Percentiles rank a stretch among this genome's conserved stretches.
Conservation (phyloP, 352 stramenopile species). For the Phytopythium mirpurense region DNA sequence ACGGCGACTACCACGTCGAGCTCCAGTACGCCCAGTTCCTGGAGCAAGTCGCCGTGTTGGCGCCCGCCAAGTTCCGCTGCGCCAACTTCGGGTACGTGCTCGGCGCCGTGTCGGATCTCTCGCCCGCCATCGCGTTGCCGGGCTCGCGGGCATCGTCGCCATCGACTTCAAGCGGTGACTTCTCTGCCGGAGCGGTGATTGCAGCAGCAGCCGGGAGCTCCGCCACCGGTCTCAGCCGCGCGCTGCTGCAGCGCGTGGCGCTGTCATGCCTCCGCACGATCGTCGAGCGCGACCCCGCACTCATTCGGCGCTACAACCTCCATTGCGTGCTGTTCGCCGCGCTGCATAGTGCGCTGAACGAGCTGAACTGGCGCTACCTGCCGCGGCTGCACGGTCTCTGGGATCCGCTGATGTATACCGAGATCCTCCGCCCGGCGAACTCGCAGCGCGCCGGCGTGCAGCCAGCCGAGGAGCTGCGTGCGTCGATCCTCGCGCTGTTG, state of each 20-base stretch:
- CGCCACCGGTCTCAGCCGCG: slow-evolving; percentile 52
- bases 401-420: slow-evolving; percentile 46
- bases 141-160: slow-evolving; percentile 1
- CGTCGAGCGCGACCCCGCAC: slow-evolving; percentile 61
- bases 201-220: not conserved
- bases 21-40: slow-evolving; percentile 40
- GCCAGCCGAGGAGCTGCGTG: slow-evolving; percentile 36
- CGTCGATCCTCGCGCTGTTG: slow-evolving; percentile 57
- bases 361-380: slow-evolving; percentile 53
- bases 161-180: not conserved
- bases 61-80: slow-evolving; percentile 48
- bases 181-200: not conserved
- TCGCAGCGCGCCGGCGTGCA: slow-evolving; percentile 17
- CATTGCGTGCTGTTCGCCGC: slow-evolving; percentile 74
- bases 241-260: slow-evolving; percentile 61
- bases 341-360: slow-evolving; percentile 65
- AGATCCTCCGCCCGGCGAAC: slow-evolving; percentile 6
- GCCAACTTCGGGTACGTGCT: slow-evolving; percentile 47
- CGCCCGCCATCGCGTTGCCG: slow-evolving; percentile 8
- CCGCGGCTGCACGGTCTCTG: slow-evolving; percentile 66
- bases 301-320: slow-evolving; percentile 56
- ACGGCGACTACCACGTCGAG: slow-evolving; percentile 27
- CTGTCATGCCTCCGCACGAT: slow-evolving; percentile 77
- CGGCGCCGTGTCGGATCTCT: slow-evolving; percentile 24
- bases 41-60: slow-evolving; percentile 74